phyloP scores from a whole-genome alignment of 352 stramenopile genomes.

The Plasmopara halstedii region DNA sequence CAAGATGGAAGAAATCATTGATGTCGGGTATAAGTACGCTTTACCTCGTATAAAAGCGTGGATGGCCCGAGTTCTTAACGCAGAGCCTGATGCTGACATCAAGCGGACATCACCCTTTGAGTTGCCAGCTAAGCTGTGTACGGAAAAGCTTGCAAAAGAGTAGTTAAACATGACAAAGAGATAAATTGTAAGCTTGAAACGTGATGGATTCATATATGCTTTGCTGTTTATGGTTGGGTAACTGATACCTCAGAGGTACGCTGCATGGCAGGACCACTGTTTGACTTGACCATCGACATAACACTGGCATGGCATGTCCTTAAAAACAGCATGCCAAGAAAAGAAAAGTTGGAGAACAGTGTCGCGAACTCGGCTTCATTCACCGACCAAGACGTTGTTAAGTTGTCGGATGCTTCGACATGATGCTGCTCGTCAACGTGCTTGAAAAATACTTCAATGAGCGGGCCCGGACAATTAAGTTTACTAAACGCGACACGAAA shows the following conservation, averaged over 20 bases:
- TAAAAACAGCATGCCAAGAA: slow-evolving; percentile 60
- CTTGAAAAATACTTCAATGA: slow-evolving; percentile 58
- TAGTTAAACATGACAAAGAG: slow-evolving; percentile 6
- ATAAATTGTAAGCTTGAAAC: not conserved
- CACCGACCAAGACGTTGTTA: slow-evolving; percentile 21
- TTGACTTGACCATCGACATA: slow-evolving; percentile 39
- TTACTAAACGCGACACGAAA: slow-evolving; percentile 46
- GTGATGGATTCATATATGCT: slow-evolving; percentile 22
- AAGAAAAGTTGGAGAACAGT: slow-evolving; percentile 49
- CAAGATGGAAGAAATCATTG: slow-evolving; percentile 88
- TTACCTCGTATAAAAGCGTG: slow-evolving; percentile 60
- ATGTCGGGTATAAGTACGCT: slow-evolving; percentile 79
- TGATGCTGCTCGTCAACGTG: slow-evolving; percentile 35
- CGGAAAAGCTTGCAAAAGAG: not conserved
- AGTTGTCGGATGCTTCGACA: slow-evolving; percentile 2
- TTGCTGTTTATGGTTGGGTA: too few species aligned
- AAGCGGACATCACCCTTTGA: slow-evolving; percentile 10
- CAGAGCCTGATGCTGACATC: slow-evolving; percentile 60
- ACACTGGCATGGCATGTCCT: slow-evolving; percentile 58
- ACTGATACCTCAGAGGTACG: slow-evolving; percentile 59
- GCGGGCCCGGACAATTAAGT: slow-evolving; percentile 48
- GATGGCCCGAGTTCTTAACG: slow-evolving; percentile 41
- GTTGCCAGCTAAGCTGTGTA: slow-evolving; percentile 11
- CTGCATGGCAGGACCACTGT: slow-evolving; percentile 37
- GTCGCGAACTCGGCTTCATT: slow-evolving; percentile 34